Base-by-base conservation (phyloP, 257 asterid genomes). In the Solanum ossicruentum region DNA sequence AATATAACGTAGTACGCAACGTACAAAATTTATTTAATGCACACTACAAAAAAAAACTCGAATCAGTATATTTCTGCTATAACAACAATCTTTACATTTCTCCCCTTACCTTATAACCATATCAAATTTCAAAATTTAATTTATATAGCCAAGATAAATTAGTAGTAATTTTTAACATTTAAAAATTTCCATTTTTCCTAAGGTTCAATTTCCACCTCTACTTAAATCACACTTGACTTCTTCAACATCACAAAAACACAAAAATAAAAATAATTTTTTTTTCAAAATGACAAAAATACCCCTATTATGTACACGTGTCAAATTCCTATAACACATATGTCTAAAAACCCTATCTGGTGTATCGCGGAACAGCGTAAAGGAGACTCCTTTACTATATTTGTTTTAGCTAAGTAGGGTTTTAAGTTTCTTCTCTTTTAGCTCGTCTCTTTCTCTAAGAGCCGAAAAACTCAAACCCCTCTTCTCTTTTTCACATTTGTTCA, bases 391-490 rank as follows among this genome's bases (percentile, higher is more conserved):
- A 66, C 67, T 52, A 26, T 75, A 23, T 75, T 0, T 28, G 60
- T 49, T 75, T 58, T 61, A 8, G 61, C 45, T 54, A 6, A 6
- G 88, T 85, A 85, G 89, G 89, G 88, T 87, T 87, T 85, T 63
- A 43, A 51, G 81, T 8, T 36, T 83, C 15, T n/a, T 45, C 12
- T 20, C 75, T 82, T 55, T 58, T 12, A 36, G 16, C 65, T 39
- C 61, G 20, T 17, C 54, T 28, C n/a, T 54, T 11, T 49, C 41
- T 43, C 80, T 60, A 55, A 43, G 83, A 45, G 89, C 88, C 89
- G 82, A 63, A 87, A 36, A 47, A 5, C 47, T 41, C 60, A 18
- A 21, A 23, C 71, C 67, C 36, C 49, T 70, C 36, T n/a, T 54
- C 78, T 6, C 36, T 32, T 65, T 67, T 16, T 32, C 49, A 36